Conservation (phyloP, 164 flowering plant species). For the Piper betle region DNA sequence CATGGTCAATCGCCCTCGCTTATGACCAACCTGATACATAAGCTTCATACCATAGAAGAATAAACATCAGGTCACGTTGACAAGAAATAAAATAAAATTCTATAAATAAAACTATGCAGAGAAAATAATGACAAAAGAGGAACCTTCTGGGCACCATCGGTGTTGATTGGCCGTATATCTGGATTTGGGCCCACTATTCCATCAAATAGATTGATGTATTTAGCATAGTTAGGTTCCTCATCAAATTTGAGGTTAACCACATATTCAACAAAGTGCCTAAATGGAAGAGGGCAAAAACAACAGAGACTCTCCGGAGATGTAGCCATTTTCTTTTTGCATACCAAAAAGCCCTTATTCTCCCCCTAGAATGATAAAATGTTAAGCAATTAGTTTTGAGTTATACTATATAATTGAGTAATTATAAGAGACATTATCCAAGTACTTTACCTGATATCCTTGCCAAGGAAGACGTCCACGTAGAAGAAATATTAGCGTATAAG, state of each 20-base stretch:
- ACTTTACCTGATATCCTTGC: conserved; percentile 91
- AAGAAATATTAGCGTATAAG: conserved; percentile 86
- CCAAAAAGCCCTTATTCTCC: conserved; percentile 86
- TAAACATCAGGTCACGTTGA: conserved; percentile 4
- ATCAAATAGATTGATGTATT: conserved; percentile 82
- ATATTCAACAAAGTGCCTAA: conserved; percentile 66
- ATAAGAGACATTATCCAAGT: background rate
- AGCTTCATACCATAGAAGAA: conserved; percentile 33
- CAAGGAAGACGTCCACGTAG: conserved; percentile 89
- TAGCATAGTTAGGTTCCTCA: conserved; percentile 92
- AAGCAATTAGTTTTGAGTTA: background rate
- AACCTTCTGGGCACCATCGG: conserved; percentile 97
- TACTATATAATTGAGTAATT: background rate
- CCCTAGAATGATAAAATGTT: conserved; percentile 35
- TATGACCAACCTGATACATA: conserved; percentile 83
- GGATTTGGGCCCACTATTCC: conserved; percentile 84
- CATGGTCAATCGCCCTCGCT: conserved; percentile 72
- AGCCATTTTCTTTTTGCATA: conserved; percentile 92
- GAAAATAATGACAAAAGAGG: background rate
- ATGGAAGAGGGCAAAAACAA: conserved; percentile 78
- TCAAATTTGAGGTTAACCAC: conserved; percentile 89
- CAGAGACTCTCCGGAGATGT: conserved; percentile 78
- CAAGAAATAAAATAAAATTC: too few species aligned
- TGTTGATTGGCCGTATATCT: conserved; percentile 74
- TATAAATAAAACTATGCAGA: background rate